A percentile compares a stretch with the other conserved stretches of the same genome.
Conservation (phyloP, 257 asterid genomes). For the Solanum gracilifrons region DNA sequence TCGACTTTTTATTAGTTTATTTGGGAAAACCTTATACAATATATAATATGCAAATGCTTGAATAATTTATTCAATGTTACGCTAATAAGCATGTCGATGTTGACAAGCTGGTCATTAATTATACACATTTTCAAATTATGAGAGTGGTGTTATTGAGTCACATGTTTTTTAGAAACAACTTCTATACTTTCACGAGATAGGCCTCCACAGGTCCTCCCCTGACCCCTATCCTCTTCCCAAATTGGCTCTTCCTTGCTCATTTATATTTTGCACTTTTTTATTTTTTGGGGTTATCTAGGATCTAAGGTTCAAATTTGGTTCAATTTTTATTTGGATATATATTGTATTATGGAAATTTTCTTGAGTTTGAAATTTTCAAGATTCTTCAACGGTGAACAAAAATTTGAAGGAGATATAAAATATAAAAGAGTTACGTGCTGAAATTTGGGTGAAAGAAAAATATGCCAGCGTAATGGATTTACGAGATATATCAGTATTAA, state of each 20-base stretch:
- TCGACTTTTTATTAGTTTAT: neutral
- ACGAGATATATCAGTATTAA: neutral
- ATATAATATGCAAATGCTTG: neutral
- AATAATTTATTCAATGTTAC: neutral
- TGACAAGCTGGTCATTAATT: neutral
- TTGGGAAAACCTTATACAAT: neutral
- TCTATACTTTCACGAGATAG: neutral
- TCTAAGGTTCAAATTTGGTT: neutral
- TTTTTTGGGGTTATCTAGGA: neutral
- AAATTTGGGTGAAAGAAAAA: neutral
- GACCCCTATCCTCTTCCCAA: neutral
- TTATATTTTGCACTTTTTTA: neutral
- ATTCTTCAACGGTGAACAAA: neutral
- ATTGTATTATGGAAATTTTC: neutral
- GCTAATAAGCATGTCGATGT: neutral
- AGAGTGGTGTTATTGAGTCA: fast-evolving
- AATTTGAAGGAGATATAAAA: neutral
- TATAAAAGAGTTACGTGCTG: neutral
- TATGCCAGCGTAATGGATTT: neutral
- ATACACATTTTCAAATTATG: neutral
- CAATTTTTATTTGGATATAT: neutral
- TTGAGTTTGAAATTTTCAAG: neutral
- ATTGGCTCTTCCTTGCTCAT: neutral
- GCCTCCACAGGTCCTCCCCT: neutral
- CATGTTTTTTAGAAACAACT: neutral